Conservation (phyloP, 306 rosid species). For the Sechiopsis laciniata region DNA sequence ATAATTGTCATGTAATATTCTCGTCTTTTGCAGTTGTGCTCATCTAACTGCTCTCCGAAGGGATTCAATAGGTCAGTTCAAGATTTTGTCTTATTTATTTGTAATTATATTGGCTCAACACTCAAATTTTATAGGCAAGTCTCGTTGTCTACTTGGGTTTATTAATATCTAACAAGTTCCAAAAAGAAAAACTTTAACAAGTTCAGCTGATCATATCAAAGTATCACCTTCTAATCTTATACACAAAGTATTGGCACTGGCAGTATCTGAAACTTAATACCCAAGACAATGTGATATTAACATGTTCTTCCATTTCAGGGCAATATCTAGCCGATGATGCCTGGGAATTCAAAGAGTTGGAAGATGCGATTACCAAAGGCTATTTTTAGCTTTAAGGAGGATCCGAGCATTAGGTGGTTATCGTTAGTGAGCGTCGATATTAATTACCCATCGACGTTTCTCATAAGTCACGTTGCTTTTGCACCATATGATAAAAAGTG, state of each 20-base stretch:
- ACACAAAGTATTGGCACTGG: not conserved
- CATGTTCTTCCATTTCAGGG: slow-evolving; percentile 40
- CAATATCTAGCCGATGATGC: slow-evolving; percentile 83
- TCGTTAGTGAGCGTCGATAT: not conserved
- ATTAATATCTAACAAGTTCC: not conserved
- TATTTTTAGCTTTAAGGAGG: slow-evolving; percentile 39
- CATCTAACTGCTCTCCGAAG: slow-evolving; percentile 91
- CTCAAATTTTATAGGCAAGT: not conserved
- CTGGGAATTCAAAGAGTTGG: slow-evolving; percentile 85
- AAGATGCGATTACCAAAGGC: slow-evolving; percentile 61
- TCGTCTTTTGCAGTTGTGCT: slow-evolving; percentile 59
- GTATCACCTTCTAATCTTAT: not conserved
- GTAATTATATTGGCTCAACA: not conserved
- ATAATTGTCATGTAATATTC: not conserved
- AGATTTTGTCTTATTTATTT: not conserved
- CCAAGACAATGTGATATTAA: slow-evolving; percentile 12
- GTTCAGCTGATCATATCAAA: not conserved
- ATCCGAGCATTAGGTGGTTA: not conserved
- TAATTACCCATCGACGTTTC: not conserved
- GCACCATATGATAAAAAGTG: slow-evolving; percentile 6
- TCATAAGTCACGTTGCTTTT: not conserved
- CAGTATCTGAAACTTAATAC: not conserved
- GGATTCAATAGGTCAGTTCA: slow-evolving; percentile 78
- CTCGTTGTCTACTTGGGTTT: not conserved
- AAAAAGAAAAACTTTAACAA: not conserved